These are phyloP conservation scores for Tylopilus subfusipes DNA, from an alignment of 768 basidiomycete genomes.

Conservation along the genomic window DNA sequence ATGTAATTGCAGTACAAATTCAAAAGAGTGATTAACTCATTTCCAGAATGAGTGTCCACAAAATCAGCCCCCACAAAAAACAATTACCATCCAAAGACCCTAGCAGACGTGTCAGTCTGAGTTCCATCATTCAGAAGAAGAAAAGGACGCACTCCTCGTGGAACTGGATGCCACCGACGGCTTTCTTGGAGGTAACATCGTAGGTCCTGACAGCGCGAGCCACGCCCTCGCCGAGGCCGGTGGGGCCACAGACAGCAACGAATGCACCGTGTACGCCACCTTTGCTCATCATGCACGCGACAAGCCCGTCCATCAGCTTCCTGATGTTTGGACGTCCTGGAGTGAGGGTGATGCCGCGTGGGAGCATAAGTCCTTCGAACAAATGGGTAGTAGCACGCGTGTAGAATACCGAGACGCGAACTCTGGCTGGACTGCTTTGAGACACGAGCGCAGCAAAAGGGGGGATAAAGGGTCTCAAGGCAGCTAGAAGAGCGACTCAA, in stretches of 20 bases:
- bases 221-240: conserved; percentile 31
- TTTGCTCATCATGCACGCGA: conserved; percentile 38
- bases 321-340: conserved; percentile 51
- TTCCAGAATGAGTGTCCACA: neutral
- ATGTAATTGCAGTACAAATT: neutral
- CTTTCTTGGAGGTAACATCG: conserved; percentile 23
- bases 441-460: conserved; percentile 44
- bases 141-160: conserved; percentile 37
- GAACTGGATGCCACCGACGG: conserved; percentile 37
- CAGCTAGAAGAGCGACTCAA: conserved; percentile 31
- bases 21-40: neutral
- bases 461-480: conserved; percentile 45
- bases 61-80: neutral
- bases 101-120: conserved; percentile 1
- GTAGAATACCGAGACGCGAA: conserved; percentile 55
- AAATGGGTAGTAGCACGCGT: conserved; percentile 39
- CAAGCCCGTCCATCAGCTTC: conserved; percentile 42
- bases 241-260: conserved; percentile 41
- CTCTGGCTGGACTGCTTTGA: conserved; percentile 37
- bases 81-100: conserved; percentile 26
- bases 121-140: neutral
- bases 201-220: conserved; percentile 29
- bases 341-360: conserved; percentile 40
- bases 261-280: conserved; percentile 34
- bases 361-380: conserved; percentile 22